Evolutionary conservation across 306 rosid genomes (phyloP).

Genomic region (Alnus glutinosa): DNA sequence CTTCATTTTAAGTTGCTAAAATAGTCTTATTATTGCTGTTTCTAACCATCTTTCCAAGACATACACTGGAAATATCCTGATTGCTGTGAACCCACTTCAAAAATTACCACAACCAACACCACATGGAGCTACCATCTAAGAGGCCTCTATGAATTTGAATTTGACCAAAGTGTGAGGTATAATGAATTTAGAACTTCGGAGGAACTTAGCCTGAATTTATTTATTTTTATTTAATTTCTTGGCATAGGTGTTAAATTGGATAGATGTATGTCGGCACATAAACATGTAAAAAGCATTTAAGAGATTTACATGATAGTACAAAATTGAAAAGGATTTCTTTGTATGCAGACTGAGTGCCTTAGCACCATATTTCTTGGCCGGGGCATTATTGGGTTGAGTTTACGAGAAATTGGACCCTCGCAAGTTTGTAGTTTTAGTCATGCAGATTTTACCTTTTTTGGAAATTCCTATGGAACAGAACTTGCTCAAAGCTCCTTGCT

Average conservation of each 20-base stretch:
- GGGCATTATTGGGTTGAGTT: background rate
- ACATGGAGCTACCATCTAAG: background rate
- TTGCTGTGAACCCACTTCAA: too few relatives aligned
- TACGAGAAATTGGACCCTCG: background rate
- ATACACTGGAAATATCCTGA: too few relatives aligned
- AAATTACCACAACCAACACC: background rate
- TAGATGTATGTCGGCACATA: background rate
- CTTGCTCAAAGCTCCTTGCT: background rate
- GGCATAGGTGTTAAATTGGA: background rate
- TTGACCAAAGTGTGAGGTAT: background rate
- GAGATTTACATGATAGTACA: background rate
- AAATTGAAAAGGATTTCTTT: background rate
- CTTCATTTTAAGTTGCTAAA: constrained; percentile 3
- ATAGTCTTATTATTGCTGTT: too few relatives aligned
- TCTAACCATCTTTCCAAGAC: too few relatives aligned
- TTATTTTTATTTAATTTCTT: background rate
- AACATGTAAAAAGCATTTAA: constrained; percentile 1
- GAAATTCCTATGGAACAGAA: background rate
- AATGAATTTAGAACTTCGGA: background rate
- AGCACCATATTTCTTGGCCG: background rate
- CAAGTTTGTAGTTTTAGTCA: background rate
- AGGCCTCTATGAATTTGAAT: background rate
- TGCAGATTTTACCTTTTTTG: background rate
- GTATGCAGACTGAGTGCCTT: background rate
- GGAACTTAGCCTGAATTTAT: background rate